Base-by-base conservation (phyloP, 441 rosid species). In the Corymbia citriodora region DNA sequence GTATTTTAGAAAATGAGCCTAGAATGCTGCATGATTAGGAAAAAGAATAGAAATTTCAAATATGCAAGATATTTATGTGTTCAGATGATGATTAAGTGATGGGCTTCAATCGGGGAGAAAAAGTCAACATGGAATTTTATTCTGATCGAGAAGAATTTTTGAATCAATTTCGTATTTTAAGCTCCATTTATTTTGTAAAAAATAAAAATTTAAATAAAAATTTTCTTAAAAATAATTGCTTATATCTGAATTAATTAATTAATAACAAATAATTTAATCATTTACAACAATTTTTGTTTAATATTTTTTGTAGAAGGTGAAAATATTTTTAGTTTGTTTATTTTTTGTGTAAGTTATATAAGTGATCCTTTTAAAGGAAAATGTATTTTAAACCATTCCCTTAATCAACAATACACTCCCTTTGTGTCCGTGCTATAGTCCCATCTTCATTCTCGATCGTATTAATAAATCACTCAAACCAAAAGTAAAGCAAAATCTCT, bases 211-310 rank as follows among this genome's bases (percentile, higher is more conserved):
- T 12, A 29, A 29, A 63, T 3, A 8, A 61, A 12, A 27, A 12
- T 63, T 12, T 63, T 63, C 0, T 2, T 63, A 29, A 1, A 63
- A 63, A 3, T 29, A 0, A 63, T 13, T 2, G 0, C 13, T 63
- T 29, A 63, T 63, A 63, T 63, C 0, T 17, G 14, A 63, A 63
- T 27, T 29, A 63, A 63, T 29, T 63, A 63, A 13, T 63, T 29
- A 29, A 63, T 63, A 29, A 63, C 10, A 63, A 63, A 13, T 29
- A 63, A 27, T 6, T 63, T 6, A 29, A 63, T 63, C 29, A 63
- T 63, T 17, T 63, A 63, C n/a, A 63, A 29, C n/a, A 63, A 63
- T 14, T 29, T 2, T 12, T 13, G 14, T 3, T 29, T 63, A 13
- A 29, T 29, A 63, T 29, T 63, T 61, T 12, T 63, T 2, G 14